Conservation (phyloP, 768 basidiomycete species). For the Tulasnella sp. region DNA sequence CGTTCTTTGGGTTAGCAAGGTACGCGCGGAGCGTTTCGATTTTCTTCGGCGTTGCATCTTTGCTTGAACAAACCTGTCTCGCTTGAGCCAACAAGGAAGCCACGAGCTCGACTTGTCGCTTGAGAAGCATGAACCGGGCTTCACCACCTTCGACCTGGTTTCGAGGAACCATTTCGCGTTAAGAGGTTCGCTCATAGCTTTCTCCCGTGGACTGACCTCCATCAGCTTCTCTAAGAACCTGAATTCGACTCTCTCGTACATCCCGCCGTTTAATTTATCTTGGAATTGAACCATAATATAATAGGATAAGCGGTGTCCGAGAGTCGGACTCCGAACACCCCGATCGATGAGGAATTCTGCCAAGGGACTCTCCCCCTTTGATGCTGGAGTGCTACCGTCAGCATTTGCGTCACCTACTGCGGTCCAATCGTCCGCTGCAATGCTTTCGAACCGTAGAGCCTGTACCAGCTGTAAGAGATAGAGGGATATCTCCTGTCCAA, state of each 20-base stretch:
- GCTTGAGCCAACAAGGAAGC: slow-evolving; percentile 82
- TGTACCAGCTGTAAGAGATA: slow-evolving; percentile 96
- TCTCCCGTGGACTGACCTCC: slow-evolving; percentile 54
- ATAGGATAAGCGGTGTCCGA: slow-evolving; percentile 94
- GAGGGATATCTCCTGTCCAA: slow-evolving; percentile 72
- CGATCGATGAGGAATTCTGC: slow-evolving; percentile 87
- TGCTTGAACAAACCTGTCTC: slow-evolving; percentile 79
- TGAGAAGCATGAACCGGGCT: slow-evolving; percentile 77
- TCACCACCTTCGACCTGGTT: slow-evolving; percentile 67
- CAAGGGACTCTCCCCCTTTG: slow-evolving; percentile 87
- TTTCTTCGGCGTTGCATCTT: slow-evolving; percentile 94
- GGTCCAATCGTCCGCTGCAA: slow-evolving; percentile 69
- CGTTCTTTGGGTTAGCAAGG: slow-evolving; percentile 80
- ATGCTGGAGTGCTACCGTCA: slow-evolving; percentile 49
- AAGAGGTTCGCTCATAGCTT: neutral
- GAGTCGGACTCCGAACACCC: slow-evolving; percentile 73
- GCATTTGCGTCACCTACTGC: slow-evolving; percentile 59
- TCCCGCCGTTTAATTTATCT: slow-evolving; percentile 80
- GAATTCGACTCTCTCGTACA: slow-evolving; percentile 88
- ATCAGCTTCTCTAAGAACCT: slow-evolving; percentile 85
- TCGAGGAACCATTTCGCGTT: neutral
- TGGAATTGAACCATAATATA: slow-evolving; percentile 97
- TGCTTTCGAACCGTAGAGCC: slow-evolving; percentile 92
- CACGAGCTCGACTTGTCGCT: slow-evolving; percentile 86
- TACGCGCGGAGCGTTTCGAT: slow-evolving; percentile 90